These are phyloP conservation scores for Spizellomyces punctatus DNA, from an alignment of 192 early-diverging fungal species.

Conservation along the genomic window DNA sequence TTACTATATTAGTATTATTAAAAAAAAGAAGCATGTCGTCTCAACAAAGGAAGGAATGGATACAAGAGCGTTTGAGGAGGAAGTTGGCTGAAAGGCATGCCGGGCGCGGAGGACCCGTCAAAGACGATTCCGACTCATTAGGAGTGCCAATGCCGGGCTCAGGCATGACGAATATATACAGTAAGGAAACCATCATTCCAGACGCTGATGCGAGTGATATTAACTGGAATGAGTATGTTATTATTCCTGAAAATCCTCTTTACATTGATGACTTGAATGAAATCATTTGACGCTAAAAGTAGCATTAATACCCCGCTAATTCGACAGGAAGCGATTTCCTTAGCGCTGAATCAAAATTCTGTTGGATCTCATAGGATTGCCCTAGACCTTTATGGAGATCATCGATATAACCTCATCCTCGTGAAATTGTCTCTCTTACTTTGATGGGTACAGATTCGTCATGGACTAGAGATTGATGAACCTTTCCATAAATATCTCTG, in stretches of 20 bases:
- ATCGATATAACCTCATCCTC: slow-evolving; percentile 3
- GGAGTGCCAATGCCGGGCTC: no score
- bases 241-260: neutral
- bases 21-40: neutral
- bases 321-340: neutral
- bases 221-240: neutral
- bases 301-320: no score
- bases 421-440: no score
- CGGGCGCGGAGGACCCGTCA: no score
- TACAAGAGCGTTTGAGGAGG: no score
- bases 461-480: neutral
- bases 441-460: neutral
- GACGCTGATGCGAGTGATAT: neutral
- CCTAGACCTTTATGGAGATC: slow-evolving; percentile 2
- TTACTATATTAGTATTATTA: no score
- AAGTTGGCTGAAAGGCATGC: neutral
- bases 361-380: neutral
- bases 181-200: slow-evolving; percentile 1
- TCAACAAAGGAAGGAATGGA: no score
- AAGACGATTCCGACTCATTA: no score
- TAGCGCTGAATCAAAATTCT: slow-evolving; percentile 1
- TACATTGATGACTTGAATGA: no score
- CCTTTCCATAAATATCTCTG: neutral
- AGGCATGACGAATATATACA: no score
- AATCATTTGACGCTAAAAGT: no score